Percentiles rank a stretch among this genome's conserved stretches.
These are phyloP conservation scores for Schizonepeta tenuifolia DNA, from an alignment of 257 asterid genomes.

Conservation along the genomic window DNA sequence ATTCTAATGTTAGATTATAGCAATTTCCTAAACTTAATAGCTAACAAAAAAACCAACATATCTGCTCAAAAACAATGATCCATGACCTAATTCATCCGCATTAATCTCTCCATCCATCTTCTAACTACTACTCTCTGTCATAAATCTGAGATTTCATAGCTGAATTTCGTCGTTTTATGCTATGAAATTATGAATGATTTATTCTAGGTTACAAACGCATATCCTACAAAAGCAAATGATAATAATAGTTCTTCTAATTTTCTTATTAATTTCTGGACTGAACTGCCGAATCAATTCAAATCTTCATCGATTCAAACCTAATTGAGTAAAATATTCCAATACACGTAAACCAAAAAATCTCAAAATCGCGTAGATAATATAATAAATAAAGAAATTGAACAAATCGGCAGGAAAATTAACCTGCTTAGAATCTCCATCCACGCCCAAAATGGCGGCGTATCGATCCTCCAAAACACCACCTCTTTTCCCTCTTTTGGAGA, in stretches of 20 bases:
- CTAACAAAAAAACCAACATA: background rate
- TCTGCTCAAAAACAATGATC: background rate
- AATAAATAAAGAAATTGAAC: background rate
- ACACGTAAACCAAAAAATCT: background rate
- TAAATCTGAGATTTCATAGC: conserved; percentile 17
- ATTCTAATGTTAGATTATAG: background rate
- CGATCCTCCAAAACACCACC: conserved; percentile 79
- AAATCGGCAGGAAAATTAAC: conserved; percentile 32
- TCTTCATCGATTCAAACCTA: background rate
- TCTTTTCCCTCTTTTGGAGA: conserved; percentile 71
- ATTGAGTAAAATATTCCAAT: background rate
- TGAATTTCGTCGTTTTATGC: background rate
- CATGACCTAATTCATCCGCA: background rate
- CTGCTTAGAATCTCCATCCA: conserved; percentile 61
- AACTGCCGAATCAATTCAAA: conserved; percentile 4
- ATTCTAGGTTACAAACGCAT: background rate
- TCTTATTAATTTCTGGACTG: background rate
- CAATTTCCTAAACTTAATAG: background rate
- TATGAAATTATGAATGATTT: background rate
- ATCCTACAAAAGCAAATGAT: background rate
- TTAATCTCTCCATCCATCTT: conserved; percentile 7
- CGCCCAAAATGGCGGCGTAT: conserved; percentile 51
- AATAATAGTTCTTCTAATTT: background rate
- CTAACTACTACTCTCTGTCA: background rate
- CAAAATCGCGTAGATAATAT: background rate